These are phyloP conservation scores for Astrephomene gubernaculifera DNA, from an alignment of 139 green algal species.

Conservation along the genomic window DNA sequence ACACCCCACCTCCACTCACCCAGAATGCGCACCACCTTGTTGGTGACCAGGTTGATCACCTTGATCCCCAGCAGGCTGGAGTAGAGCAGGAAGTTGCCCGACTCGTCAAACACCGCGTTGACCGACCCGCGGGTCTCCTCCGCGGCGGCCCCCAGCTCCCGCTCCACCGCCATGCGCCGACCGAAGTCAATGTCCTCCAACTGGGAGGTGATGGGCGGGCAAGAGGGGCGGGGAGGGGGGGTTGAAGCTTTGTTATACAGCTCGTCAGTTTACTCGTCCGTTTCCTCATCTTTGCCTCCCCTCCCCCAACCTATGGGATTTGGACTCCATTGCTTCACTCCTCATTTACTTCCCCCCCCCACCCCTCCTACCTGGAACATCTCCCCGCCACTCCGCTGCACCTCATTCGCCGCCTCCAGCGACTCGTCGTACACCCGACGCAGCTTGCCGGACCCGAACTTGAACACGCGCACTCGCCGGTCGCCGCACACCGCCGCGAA, in stretches of 20 bases:
- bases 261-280: no score
- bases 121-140: slow-evolving; percentile 56
- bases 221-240: neutral
- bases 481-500: slow-evolving; percentile 86
- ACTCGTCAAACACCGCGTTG: slow-evolving; percentile 96
- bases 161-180: slow-evolving; percentile 64
- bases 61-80: slow-evolving; percentile 94
- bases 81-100: slow-evolving; percentile 94
- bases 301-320: no score
- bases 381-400: slow-evolving; percentile 75
- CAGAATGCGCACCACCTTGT: slow-evolving; percentile 80
- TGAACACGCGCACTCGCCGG: slow-evolving; percentile 89
- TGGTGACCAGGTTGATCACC: slow-evolving; percentile 94
- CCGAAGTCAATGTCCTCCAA: slow-evolving; percentile 97
- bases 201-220: neutral
- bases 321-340: no score
- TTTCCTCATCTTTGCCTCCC: no score
- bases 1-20: no score
- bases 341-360: no score
- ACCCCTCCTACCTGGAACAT: slow-evolving; percentile 22
- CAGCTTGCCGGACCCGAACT: slow-evolving; percentile 90
- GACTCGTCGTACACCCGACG: slow-evolving; percentile 89
- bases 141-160: slow-evolving; percentile 24
- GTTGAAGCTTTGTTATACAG: no score
- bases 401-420: slow-evolving; percentile 76